Evolutionary conservation across 768 basidiomycete genomes (phyloP), one percentile per base, ranked within the genome.

Genomic region (Lactifluus piperatus): DNA sequence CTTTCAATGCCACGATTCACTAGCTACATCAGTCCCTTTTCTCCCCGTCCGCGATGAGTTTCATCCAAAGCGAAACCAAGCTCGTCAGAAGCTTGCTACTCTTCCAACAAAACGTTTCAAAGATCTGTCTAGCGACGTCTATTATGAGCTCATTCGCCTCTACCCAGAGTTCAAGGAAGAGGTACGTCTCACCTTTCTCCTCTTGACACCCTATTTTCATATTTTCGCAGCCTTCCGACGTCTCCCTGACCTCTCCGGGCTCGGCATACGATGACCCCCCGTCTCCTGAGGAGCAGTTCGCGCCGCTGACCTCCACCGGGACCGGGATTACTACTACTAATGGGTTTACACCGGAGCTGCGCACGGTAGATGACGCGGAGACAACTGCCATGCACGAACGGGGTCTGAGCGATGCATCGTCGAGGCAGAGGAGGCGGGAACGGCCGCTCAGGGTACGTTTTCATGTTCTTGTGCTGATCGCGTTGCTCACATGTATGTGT

Each of bases 121-220:
- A 71, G 94, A 97, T 68, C 79, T 98, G 16, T 92, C 91, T 2
- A 90, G 91, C 60, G 97, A 99, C 71, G 94, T 99, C 2, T 94
- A 88, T 73, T 94, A 82, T 67, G 97, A 99, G 68, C 78, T 99
- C 27, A 83, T 86, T n/a, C 77, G 97, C 46, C 80, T 97, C 47
- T 97, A 94, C 71, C 97, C 97, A 2, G 95, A 97, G 67, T 97
- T 98, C 70, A 85, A 87, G 71, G 91, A 93, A 67, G 86, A 91
- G 68, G 90, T 88, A 68, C 60, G 83, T 74, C 37, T 52, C 45
- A 32, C 20, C 29, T 7, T 32, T 29, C 7, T 7, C 36, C 45
- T 61, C 34, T 61, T 51, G 44, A 41, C n/a, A 22, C 37, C 41
- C 60, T 37, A 59, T 47, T 51, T 57, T 67, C 47, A 67, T 62